Conservation (phyloP, 75 land plant species). For the Pinus tabuliformis region DNA sequence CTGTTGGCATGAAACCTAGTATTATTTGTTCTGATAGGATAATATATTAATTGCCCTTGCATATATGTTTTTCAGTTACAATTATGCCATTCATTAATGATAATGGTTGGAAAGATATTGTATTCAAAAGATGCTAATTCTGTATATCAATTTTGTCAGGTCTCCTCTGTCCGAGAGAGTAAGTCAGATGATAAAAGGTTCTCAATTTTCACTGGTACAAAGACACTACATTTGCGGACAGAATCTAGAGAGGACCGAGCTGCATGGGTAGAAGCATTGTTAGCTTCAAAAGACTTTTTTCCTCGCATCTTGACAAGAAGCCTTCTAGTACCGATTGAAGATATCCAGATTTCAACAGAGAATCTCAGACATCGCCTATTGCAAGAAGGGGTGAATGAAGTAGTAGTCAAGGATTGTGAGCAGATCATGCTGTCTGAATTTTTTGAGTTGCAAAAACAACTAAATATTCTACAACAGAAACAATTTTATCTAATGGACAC, state of each 20-base stretch:
- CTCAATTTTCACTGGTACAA: conserved; percentile 91
- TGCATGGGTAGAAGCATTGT: conserved; percentile 80
- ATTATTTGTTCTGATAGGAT: neutral
- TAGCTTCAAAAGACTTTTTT: conserved; percentile 80
- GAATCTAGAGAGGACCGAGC: conserved; percentile 70
- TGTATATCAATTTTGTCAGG: conserved; percentile 37
- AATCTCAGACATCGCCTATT: conserved; percentile 56
- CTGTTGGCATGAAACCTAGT: neutral
- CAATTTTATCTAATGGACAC: conserved; percentile 65
- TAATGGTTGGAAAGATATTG: neutral
- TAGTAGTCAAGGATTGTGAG: conserved; percentile 80
- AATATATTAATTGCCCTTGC: neutral
- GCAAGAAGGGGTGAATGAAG: conserved; percentile 68
- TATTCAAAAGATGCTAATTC: neutral
- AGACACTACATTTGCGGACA: conserved; percentile 90
- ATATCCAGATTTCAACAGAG: conserved; percentile 79
- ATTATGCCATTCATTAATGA: conserved; percentile 1
- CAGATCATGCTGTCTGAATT: conserved; percentile 72
- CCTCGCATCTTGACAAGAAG: conserved; percentile 54
- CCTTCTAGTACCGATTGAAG: conserved; percentile 57
- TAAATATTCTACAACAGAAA: conserved; percentile 72
- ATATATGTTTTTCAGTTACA: neutral
- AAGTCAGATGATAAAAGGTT: conserved; percentile 98
- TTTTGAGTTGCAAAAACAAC: conserved; percentile 63
- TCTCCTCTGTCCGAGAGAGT: conserved; percentile 92